Evolutionary conservation across 2,329 filamentous ascomycete genomes (phyloP).

Genomic region (Metarhizium brunneum): DNA sequence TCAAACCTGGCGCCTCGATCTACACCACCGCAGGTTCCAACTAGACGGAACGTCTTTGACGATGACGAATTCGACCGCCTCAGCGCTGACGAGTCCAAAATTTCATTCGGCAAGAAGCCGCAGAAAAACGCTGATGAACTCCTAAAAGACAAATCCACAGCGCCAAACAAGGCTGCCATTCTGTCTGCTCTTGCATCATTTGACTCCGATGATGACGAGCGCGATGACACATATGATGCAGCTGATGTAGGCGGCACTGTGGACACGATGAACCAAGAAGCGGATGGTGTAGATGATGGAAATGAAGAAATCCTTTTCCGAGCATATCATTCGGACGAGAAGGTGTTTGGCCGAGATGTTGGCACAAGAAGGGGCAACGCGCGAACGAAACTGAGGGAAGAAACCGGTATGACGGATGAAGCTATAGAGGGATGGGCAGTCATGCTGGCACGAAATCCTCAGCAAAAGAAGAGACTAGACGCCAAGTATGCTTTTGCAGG

Average conservation of each 20-base stretch:
- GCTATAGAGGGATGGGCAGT: constrained; percentile 89
- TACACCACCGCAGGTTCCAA: constrained; percentile 46
- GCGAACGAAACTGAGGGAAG: constrained; percentile 55
- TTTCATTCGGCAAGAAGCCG: constrained; percentile 71
- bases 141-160: constrained; percentile 53
- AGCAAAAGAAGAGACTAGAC: constrained; percentile 60
- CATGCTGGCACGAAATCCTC: constrained; percentile 69
- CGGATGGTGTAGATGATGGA: constrained; percentile 35
- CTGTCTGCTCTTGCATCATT: constrained; percentile 81
- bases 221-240: constrained; percentile 92
- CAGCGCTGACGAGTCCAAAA: constrained; percentile 51
- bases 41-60: constrained; percentile 68
- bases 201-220: constrained; percentile 90
- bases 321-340: constrained; percentile 55
- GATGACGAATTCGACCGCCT: constrained; percentile 71
- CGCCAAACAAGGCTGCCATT: constrained; percentile 75
- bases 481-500: constrained; percentile 59
- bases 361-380: constrained; percentile 56
- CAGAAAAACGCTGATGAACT: constrained; percentile 62
- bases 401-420: constrained; percentile 88
- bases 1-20: constrained; percentile 45
- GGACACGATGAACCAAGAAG: constrained; percentile 54
- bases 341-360: constrained; percentile 62
- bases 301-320: constrained; percentile 67
- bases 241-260: constrained; percentile 87